Conservation (phyloP, 768 basidiomycete genomes). For the Phanerochaete sordida region DNA sequence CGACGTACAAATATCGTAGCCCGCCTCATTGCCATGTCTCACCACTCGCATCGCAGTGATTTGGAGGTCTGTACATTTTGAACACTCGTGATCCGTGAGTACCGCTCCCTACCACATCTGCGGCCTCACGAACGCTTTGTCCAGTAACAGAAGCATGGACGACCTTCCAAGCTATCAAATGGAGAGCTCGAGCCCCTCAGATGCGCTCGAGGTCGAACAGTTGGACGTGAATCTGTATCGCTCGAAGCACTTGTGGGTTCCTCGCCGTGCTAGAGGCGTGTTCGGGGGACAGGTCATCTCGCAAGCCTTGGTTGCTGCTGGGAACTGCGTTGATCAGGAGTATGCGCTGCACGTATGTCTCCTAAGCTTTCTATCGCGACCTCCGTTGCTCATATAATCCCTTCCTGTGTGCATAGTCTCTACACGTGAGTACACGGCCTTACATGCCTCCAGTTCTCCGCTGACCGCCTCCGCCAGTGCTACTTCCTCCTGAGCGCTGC, state of each 20-base stretch:
- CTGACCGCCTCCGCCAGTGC: constrained; percentile 46
- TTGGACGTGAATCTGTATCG: constrained; percentile 77
- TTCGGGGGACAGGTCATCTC: constrained; percentile 91
- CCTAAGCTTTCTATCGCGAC: neutral
- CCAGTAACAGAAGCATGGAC: constrained; percentile 24
- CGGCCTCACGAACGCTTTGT: neutral
- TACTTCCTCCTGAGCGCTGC: constrained; percentile 81
- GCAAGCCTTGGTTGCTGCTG: constrained; percentile 80
- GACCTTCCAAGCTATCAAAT: constrained; percentile 38
- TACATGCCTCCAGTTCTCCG: neutral
- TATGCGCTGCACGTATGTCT: constrained; percentile 69
- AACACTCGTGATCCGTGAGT: neutral
- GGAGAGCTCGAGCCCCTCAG: constrained; percentile 68
- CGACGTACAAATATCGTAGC: neutral
- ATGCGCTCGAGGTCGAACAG: constrained; percentile 73
- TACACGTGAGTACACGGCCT: constrained; percentile 59
- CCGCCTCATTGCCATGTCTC: neutral
- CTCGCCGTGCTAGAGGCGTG: constrained; percentile 61
- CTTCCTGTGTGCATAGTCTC: constrained; percentile 42
- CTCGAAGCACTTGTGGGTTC: constrained; percentile 70
- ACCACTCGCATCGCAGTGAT: neutral
- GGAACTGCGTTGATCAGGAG: constrained; percentile 62
- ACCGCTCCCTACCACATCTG: neutral
- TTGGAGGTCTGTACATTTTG: neutral
- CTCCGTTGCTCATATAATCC: neutral